Evolutionary conservation across 2,329 filamentous ascomycete genomes (phyloP), one percentile per base, ranked within the genome.

Genomic region (Calonectria henricotiae): DNA sequence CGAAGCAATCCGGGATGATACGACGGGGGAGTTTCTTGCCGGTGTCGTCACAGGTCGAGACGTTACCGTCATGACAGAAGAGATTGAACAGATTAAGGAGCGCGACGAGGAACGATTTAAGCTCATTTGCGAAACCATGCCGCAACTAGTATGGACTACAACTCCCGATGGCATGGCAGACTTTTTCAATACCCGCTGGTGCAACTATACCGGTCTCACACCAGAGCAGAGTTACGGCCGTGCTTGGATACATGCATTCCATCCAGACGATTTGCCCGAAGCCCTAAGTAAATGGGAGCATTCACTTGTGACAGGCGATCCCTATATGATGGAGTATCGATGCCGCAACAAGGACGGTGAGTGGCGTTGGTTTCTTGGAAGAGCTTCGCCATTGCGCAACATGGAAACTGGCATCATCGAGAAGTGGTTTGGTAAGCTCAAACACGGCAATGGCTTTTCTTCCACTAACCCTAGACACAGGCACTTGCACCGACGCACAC

Each of bases 171-270:
- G 93, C 0, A 75, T 84, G 30, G 87, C 90, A 74, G 93, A 95
- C 75, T 95, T 94, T 82, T 95, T 92, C 80, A 93, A 92, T 69
- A 88, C 89, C 55, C 85, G 91, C n/a, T 96, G 93, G 92, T 94
- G 93, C 76, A 88, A 89, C n/a, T 95, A 93, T 75, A 95, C 93
- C 0, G 92, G 93, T 0, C 81, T 94, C 27, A 87, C 86, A 0
- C 84, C 86, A 11, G 89, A 92, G 51, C 84, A 91, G 11, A 93
- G 90, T 30, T 74, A 92, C 2, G 92, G 92, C 0, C 77, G 85
- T 35, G 88, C 87, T 2, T 94, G 92, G 91, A 83, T 85, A 75
- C 82, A 85, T 3, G 86, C 90, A 0, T 92, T 94, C 73, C 93
- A 95, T 75, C 88, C 89, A 0, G 93, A 95, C 32, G 93, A 95